Evolutionary conservation across 1,284 basidiomycete genomes (phyloP).

Genomic region (Apiotrichum mycotoxinovorans): DNA sequence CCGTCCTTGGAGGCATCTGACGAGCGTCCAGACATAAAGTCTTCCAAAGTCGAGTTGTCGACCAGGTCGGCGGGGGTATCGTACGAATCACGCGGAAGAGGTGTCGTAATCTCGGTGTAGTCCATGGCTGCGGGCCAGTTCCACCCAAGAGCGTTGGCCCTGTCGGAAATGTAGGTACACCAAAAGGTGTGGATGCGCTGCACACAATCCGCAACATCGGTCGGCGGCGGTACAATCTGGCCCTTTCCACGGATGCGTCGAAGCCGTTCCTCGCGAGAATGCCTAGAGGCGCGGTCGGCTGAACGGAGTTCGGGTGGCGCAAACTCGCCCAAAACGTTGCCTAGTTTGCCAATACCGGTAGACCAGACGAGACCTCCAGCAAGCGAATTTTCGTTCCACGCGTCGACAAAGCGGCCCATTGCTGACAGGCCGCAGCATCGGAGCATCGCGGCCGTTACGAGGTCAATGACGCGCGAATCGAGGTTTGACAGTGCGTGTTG

Average conservation of each 20-base stretch:
- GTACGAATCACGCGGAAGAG: slow-evolving; percentile 41
- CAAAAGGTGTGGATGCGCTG: slow-evolving; percentile 44
- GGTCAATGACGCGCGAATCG: slow-evolving; percentile 38
- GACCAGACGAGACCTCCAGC: slow-evolving; percentile 27
- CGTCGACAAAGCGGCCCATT: slow-evolving; percentile 37
- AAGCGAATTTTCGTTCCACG: slow-evolving; percentile 32
- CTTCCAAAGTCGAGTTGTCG: slow-evolving; percentile 26
- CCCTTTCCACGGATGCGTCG: slow-evolving; percentile 27
- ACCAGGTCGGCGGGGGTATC: slow-evolving; percentile 19
- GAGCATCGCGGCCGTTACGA: slow-evolving; percentile 30
- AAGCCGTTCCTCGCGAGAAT: slow-evolving; percentile 21
- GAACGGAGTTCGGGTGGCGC: slow-evolving; percentile 4
- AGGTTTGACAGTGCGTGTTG: slow-evolving; percentile 25
- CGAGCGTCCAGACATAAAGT: slow-evolving; percentile 20
- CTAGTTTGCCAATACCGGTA: slow-evolving; percentile 35
- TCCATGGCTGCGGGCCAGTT: slow-evolving; percentile 26
- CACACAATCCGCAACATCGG: slow-evolving; percentile 25
- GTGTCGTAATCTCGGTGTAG: slow-evolving; percentile 42
- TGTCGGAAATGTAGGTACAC: slow-evolving; percentile 31
- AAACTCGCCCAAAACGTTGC: slow-evolving; percentile 28
- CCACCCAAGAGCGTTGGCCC: slow-evolving; percentile 18
- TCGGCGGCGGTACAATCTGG: slow-evolving; percentile 23
- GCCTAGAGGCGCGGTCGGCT: slow-evolving; percentile 11
- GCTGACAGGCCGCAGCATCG: slow-evolving; percentile 24
- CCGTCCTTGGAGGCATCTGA: slow-evolving; percentile 17